These are phyloP conservation scores for Jacaranda copaia DNA, from an alignment of 257 asterid genomes.

Conservation along the genomic window DNA sequence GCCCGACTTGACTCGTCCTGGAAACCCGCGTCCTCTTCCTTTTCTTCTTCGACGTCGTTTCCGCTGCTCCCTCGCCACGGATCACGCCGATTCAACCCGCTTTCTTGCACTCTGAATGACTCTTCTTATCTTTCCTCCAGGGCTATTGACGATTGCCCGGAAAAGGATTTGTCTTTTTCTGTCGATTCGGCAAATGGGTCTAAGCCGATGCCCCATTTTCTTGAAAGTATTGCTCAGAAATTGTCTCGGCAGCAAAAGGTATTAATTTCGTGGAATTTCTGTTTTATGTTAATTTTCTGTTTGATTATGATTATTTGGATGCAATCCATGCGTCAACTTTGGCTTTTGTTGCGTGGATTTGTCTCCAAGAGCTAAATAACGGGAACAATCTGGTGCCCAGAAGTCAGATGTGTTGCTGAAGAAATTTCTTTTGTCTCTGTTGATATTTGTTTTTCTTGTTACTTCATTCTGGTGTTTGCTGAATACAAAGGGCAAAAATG, in stretches of 20 bases:
- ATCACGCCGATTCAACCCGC: constrained; percentile 41
- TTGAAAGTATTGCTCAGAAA: constrained; percentile 41
- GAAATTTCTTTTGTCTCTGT: neutral
- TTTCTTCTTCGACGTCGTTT: constrained; percentile 25
- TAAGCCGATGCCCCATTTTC: constrained; percentile 43
- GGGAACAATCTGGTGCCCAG: constrained; percentile 3
- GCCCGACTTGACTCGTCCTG: constrained; percentile 38
- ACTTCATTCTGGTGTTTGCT: neutral
- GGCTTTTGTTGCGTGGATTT: neutral
- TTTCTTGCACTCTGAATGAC: constrained; percentile 46
- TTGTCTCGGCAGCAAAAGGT: constrained; percentile 58
- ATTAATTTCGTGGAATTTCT: neutral
- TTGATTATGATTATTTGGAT: constrained; percentile 22
- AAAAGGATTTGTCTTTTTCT: constrained; percentile 22
- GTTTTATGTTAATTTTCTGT: neutral
- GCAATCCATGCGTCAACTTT: constrained; percentile 1
- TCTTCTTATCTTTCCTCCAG: constrained; percentile 35
- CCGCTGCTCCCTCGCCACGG: constrained; percentile 21
- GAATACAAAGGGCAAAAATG: neutral
- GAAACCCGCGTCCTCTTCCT: constrained; percentile 34
- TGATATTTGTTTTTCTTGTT: neutral
- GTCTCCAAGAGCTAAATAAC: neutral
- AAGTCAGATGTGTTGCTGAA: neutral
- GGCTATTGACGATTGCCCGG: constrained; percentile 29
- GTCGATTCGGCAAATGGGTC: constrained; percentile 50